Conservation (phyloP, 331 rosid genomes). For the Rhamnella rubrinervis region DNA sequence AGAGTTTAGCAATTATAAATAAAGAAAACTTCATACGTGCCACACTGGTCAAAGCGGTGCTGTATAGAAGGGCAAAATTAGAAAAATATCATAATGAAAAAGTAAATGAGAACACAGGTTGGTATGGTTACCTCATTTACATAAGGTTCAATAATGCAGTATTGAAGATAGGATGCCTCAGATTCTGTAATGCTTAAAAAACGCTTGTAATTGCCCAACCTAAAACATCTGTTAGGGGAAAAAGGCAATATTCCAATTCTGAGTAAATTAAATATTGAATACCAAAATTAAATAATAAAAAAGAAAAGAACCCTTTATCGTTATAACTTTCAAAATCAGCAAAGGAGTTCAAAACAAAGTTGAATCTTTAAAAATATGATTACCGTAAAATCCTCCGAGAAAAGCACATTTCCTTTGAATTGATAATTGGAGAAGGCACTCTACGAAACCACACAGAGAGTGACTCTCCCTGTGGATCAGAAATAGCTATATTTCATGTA, state of each 20-base stretch:
- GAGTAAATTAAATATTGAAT: conserved; percentile 7
- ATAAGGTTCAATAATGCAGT: conserved; percentile 75
- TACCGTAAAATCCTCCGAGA: conserved; percentile 74
- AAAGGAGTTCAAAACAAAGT: conserved; percentile 10
- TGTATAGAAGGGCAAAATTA: neutral
- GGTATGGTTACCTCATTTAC: conserved; percentile 59
- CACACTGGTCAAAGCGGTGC: neutral
- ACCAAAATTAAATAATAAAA: conserved; percentile 3
- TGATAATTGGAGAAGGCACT: conserved; percentile 47
- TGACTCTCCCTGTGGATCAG: conserved; percentile 71
- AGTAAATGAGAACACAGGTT: neutral
- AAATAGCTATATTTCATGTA: conserved; percentile 32
- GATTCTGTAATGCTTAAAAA: conserved; percentile 53
- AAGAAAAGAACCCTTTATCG: conserved; percentile 7
- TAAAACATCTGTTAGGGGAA: conserved; percentile 52
- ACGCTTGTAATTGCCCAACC: conserved; percentile 62
- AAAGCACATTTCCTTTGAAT: conserved; percentile 76
- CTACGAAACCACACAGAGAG: conserved; percentile 75
- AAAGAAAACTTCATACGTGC: neutral
- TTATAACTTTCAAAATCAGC: neutral
- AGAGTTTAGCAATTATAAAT: neutral
- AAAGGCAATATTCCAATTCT: conserved; percentile 17
- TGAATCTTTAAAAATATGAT: conserved; percentile 7
- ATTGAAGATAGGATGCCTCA: conserved; percentile 74
- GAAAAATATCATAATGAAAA: neutral